phyloP scores from a whole-genome alignment of 169 alveolate species.

The Plasmodium yoelii region DNA sequence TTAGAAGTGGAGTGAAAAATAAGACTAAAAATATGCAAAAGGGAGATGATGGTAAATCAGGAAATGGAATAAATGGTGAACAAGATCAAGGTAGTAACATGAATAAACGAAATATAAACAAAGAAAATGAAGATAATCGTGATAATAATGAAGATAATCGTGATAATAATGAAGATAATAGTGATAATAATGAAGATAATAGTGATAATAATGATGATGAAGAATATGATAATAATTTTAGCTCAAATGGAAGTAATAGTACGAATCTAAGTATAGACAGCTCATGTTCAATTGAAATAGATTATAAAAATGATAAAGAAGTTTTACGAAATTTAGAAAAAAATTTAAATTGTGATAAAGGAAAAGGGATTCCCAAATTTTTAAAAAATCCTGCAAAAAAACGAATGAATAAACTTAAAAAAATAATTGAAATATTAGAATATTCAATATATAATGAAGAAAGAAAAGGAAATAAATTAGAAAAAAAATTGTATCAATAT shows the following conservation, averaged over 20 bases:
- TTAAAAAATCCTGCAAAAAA: constrained; percentile 75
- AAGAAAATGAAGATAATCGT: constrained; percentile 3
- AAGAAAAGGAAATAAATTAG: constrained; percentile 60
- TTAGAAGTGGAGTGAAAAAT: too few relatives aligned
- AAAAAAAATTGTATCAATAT: constrained; percentile 48
- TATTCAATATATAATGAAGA: constrained; percentile 73
- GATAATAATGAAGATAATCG: too few relatives aligned
- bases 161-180: too few relatives aligned
- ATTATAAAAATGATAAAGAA: constrained; percentile 9
- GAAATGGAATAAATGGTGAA: background rate
- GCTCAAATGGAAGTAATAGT: background rate
- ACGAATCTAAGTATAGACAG: constrained; percentile 61
- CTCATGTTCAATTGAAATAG: constrained; percentile 41
- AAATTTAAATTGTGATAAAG: background rate
- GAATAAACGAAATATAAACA: background rate
- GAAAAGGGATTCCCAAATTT: constrained; percentile 24
- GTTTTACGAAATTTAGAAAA: background rate
- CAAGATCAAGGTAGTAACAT: constrained; percentile 5
- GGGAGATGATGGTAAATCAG: background rate
- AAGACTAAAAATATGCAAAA: too few relatives aligned
- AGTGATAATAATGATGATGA: background rate
- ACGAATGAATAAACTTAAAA: constrained; percentile 69
- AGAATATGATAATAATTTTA: background rate
- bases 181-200: too few relatives aligned
- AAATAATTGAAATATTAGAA: constrained; percentile 69